phyloP scores from a whole-genome alignment of 805 yeast species.

The Candida chauliodis region DNA sequence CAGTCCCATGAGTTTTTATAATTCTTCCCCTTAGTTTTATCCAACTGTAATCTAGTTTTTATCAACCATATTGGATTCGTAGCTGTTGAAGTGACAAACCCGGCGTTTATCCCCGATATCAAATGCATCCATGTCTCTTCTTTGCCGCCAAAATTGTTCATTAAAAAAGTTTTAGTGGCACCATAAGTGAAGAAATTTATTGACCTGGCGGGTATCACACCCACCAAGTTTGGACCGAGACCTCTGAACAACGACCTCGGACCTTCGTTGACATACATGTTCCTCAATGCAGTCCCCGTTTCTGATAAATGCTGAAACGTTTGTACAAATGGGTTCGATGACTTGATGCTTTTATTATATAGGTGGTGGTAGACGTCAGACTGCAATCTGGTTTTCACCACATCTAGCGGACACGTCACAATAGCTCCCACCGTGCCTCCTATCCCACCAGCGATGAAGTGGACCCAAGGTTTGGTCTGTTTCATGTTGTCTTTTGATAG shows the following conservation, averaged over 20 bases:
- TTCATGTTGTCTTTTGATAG: constrained; percentile 4
- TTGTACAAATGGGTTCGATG: constrained; percentile 36
- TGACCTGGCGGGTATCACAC: constrained; percentile 97
- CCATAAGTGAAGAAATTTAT: constrained; percentile 96
- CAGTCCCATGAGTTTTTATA: constrained; percentile 89
- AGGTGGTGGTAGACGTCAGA: constrained; percentile 71
- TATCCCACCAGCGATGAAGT: constrained; percentile 85
- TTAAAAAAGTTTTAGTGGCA: constrained; percentile 77
- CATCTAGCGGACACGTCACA: constrained; percentile 91
- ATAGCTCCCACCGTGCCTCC: constrained; percentile 99
- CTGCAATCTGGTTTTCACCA: constrained; percentile 92
- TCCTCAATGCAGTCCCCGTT: constrained; percentile 67
- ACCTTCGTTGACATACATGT: constrained; percentile 76
- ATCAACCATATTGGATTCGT: constrained; percentile 98
- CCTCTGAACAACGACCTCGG: constrained; percentile 86
- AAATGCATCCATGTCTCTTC: constrained; percentile 86
- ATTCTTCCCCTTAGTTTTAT: constrained; percentile 60
- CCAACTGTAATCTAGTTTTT: constrained; percentile 91
- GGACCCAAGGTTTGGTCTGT: constrained; percentile 51
- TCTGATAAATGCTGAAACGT: constrained; percentile 74
- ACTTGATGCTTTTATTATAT: constrained; percentile 47
- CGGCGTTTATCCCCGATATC: constrained; percentile 84
- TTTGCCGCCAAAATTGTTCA: constrained; percentile 51
- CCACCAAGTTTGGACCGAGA: constrained; percentile 92
- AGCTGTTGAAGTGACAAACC: constrained; percentile 89